Percentiles rank a stretch among this genome's conserved stretches.
These are phyloP conservation scores for Kazachstania taianensis DNA, from an alignment of 805 yeast genomes.

Conservation along the genomic window DNA sequence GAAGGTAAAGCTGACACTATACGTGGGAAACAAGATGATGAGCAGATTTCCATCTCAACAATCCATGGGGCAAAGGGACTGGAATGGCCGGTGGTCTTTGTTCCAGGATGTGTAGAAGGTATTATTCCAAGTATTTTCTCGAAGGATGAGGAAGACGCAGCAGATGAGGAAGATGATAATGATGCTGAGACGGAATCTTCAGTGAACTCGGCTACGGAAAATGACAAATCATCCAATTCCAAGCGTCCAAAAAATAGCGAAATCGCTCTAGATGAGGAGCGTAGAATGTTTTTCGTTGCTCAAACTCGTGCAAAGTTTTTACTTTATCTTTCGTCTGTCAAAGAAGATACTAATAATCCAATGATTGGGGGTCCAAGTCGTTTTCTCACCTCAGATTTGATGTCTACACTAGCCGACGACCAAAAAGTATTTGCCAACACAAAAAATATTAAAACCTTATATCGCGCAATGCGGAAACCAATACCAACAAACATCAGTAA, in stretches of 20 bases:
- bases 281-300: slow-evolving; percentile 82
- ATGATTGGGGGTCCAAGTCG: slow-evolving; percentile 22
- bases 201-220: slow-evolving; percentile 2
- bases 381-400: slow-evolving; percentile 21
- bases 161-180: slow-evolving; percentile 9
- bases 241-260: slow-evolving; percentile 6
- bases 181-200: slow-evolving; percentile 3
- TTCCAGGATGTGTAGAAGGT: slow-evolving; percentile 62
- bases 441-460: slow-evolving; percentile 16
- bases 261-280: slow-evolving; percentile 52
- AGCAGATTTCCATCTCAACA: slow-evolving; percentile 54
- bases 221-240: slow-evolving; percentile 5
- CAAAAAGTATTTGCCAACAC: slow-evolving; percentile 19
- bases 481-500: slow-evolving; percentile 2
- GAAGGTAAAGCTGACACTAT: slow-evolving; percentile 8
- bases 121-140: slow-evolving; percentile 48
- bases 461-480: slow-evolving; percentile 11
- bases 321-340: slow-evolving; percentile 34
- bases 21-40: slow-evolving; percentile 16
- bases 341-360: slow-evolving; percentile 16
- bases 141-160: slow-evolving; percentile 15
- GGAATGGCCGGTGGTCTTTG: slow-evolving; percentile 90
- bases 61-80: slow-evolving; percentile 90
- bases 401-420: slow-evolving; percentile 20
- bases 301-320: slow-evolving; percentile 67